Base-by-base conservation (phyloP, 495 filamentous ascomycete genomes). In the Penicillium cinerascens region DNA sequence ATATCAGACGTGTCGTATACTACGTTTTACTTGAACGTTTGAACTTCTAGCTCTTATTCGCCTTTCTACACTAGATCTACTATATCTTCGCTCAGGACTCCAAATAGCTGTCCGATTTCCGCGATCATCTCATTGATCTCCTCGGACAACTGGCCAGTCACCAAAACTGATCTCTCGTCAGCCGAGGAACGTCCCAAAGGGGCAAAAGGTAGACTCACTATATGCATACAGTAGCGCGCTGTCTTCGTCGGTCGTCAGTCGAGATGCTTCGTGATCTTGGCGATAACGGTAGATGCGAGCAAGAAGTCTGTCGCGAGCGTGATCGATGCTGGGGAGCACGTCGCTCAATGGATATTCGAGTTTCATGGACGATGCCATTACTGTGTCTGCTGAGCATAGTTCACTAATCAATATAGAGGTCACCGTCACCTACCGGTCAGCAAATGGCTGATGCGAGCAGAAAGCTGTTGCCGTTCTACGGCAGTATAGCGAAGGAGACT, bases 311-410 rank as follows among this genome's bases (percentile, higher is more conserved):
- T 97, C 92, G 25, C 93, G 74, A 20, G 84, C 82, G 65, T 90
- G 82, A 20, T 87, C 80, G 21, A 91, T 86, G 54, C 83, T 92
- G 4, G 93, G 93, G 11, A 97, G 70, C 20, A 86, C 87, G 58
- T 95, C 89, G 21, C 87, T 95, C 36, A 98, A 73, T 0, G 93
- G 92, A 55, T 95, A 97, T 63, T 95, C 92, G 1, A 97, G 79
- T 73, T 93, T 93, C 67, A 97, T 82, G 1, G 89, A 93, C 1
- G 87, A 92, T 1, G 92, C 93, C 55, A 98, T 81, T 2, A 96
- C 92, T 87, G 7, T 0, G 39, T 68, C 40, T 68, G 64, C 3
- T 13, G 3, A 43, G 27, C 16, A 39, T 37, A 9, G 2, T 4
- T 8, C 29, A 51, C 37, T 7, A 18, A 21, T 10, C 5, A 21